Conservation (phyloP, 257 asterid species). For the Echites panduratus region DNA sequence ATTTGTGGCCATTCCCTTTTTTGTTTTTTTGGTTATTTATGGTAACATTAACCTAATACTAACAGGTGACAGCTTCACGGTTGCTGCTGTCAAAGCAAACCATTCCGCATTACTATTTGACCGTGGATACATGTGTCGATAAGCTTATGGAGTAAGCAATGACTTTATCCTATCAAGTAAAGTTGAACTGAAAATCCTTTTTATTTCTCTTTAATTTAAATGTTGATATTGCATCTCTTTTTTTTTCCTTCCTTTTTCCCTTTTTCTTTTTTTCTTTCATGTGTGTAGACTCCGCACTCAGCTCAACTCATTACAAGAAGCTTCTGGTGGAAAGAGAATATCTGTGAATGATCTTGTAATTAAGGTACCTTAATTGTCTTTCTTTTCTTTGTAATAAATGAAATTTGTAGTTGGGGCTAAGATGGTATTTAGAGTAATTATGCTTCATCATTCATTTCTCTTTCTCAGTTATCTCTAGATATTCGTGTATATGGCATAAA, state of each 20-base stretch:
- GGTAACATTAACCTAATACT: conserved; percentile 18
- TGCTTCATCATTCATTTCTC: not conserved
- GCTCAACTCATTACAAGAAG: conserved; percentile 83
- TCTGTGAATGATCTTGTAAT: conserved; percentile 92
- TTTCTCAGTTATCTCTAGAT: not conserved
- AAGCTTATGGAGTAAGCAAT: conserved; percentile 87
- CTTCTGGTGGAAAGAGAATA: conserved; percentile 90
- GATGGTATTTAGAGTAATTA: not conserved
- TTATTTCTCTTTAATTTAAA: conserved; percentile 14
- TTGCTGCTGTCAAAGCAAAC: conserved; percentile 88
- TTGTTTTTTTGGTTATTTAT: not conserved
- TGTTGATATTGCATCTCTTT: conserved; percentile 2
- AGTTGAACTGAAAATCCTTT: conserved; percentile 6
- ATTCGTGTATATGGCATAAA: not conserved
- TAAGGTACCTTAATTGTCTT: conserved; percentile 46
- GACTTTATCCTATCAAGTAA: conserved; percentile 8
- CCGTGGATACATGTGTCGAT: conserved; percentile 95
- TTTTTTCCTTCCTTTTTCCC: too few relatives aligned
- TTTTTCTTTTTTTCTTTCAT: not conserved
- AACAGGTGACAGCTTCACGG: conserved; percentile 83
- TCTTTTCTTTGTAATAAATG: not conserved
- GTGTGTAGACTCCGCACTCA: conserved; percentile 65
- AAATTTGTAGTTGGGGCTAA: not conserved
- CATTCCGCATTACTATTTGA: conserved; percentile 92
- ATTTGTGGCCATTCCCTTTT: not conserved